These are phyloP conservation scores for Fusarium pseudocircinatum DNA, from an alignment of 2,329 filamentous ascomycete genomes.

Conservation along the genomic window DNA sequence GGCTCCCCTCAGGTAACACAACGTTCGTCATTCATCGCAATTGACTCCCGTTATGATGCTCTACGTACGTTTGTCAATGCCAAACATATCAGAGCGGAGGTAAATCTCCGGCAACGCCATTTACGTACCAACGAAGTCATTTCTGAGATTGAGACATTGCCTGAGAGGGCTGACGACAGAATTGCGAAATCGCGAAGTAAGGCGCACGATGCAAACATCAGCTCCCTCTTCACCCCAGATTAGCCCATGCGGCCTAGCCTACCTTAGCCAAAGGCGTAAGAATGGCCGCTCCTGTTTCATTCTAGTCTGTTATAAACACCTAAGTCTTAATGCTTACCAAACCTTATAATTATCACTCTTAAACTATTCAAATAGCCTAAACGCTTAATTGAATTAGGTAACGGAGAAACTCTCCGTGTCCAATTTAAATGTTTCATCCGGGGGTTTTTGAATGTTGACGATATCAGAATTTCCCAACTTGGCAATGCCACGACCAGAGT, in stretches of 20 bases:
- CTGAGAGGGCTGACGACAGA: constrained; percentile 2
- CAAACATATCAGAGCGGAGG: neutral
- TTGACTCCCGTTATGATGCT: neutral
- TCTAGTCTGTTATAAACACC: neutral
- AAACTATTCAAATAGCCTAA: neutral
- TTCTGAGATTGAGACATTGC: neutral
- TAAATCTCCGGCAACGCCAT: neutral
- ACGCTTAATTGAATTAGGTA: neutral
- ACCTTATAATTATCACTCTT: neutral
- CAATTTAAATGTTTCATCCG: neutral
- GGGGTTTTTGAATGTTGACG: neutral
- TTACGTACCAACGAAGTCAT: neutral
- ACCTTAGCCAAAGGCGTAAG: neutral
- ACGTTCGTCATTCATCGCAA: neutral
- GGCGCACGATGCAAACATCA: neutral
- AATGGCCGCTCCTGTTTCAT: neutral
- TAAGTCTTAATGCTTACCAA: neutral
- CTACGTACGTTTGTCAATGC: neutral
- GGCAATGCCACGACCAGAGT: neutral
- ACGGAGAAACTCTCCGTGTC: neutral
- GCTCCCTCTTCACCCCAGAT: neutral
- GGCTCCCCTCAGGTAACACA: neutral
- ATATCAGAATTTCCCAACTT: neutral
- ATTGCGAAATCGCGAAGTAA: neutral
- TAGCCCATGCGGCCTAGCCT: too few species aligned